phyloP scores from a whole-genome alignment of 78 protist species.

The Dictyostelium firmibasis region DNA sequence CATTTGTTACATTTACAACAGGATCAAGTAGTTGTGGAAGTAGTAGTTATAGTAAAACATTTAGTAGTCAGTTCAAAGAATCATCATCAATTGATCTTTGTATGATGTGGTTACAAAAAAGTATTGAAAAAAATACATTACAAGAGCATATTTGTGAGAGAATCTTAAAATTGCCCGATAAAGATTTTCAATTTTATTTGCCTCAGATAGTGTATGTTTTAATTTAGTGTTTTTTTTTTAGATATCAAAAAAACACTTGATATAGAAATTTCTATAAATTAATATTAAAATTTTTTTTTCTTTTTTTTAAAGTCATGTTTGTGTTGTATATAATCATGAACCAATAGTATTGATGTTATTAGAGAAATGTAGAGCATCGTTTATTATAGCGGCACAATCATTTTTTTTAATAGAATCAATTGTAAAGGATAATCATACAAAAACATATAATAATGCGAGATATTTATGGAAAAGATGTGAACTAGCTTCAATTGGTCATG shows the following conservation, averaged over 20 bases:
- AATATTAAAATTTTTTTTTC: not conserved
- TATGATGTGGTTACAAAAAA: constrained; percentile 64
- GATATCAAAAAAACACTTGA: too few relatives aligned
- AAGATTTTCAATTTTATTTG: constrained; percentile 55
- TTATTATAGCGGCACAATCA: constrained; percentile 48
- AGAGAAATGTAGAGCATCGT: constrained; percentile 57
- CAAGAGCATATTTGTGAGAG: constrained; percentile 67
- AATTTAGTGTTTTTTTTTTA: not conserved
- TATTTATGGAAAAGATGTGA: constrained; percentile 43
- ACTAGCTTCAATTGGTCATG: constrained; percentile 15
- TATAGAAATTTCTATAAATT: not conserved
- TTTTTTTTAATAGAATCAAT: constrained; percentile 25
- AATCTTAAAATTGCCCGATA: constrained; percentile 19
- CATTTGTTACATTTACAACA: not conserved
- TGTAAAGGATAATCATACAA: constrained; percentile 40
- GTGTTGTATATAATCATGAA: constrained; percentile 39
- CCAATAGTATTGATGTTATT: constrained; percentile 53
- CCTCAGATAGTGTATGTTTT: constrained; percentile 58
- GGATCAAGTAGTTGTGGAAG: not conserved
- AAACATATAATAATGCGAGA: constrained; percentile 29
- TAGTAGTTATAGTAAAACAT: not conserved
- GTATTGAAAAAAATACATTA: constrained; percentile 28
- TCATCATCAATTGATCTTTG: constrained; percentile 64
- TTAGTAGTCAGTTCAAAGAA: not conserved
- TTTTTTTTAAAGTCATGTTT: constrained; percentile 8